Evolutionary conservation across 2,329 filamentous ascomycete genomes (phyloP).

Genomic region (Nemania sp.): DNA sequence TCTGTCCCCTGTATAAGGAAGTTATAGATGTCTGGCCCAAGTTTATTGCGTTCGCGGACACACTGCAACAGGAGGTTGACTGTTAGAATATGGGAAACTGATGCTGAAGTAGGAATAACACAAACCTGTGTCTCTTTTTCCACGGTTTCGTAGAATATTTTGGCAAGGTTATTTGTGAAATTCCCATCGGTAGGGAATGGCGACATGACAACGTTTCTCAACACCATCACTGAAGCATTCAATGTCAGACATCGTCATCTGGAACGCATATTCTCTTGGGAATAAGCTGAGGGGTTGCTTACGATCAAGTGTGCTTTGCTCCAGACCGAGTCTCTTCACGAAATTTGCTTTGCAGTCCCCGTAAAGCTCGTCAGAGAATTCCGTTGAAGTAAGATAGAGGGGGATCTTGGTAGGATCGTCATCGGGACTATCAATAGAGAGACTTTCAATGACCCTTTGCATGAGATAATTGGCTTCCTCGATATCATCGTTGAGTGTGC

Average conservation of each 20-base stretch:
- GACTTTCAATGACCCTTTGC: conserved; percentile 55
- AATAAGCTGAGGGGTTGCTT: not conserved
- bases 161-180: conserved; percentile 55
- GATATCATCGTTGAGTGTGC: conserved; percentile 56
- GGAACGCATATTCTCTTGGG: not conserved
- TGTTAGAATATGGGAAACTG: not conserved
- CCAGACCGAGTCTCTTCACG: conserved; percentile 56
- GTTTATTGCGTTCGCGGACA: conserved; percentile 53
- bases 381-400: conserved; percentile 60
- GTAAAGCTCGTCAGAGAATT: conserved; percentile 56
- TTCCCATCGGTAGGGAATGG: conserved; percentile 56
- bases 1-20: conserved; percentile 55
- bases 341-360: conserved; percentile 56
- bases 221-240: conserved; percentile 52
- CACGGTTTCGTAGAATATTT: conserved; percentile 50
- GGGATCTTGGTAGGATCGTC: conserved; percentile 57
- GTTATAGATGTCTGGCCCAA: conserved; percentile 51
- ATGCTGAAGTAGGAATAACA: not conserved
- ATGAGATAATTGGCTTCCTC: conserved; percentile 64
- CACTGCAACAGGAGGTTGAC: conserved; percentile 31
- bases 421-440: conserved; percentile 57
- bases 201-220: conserved; percentile 63
- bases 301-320: conserved; percentile 49
- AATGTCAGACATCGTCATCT: not conserved
- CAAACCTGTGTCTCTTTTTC: conserved; percentile 46